Evolutionary conservation across 1,284 basidiomycete genomes (phyloP), one percentile per base, ranked within the genome.

Genomic region (Athelia psychrophila): DNA sequence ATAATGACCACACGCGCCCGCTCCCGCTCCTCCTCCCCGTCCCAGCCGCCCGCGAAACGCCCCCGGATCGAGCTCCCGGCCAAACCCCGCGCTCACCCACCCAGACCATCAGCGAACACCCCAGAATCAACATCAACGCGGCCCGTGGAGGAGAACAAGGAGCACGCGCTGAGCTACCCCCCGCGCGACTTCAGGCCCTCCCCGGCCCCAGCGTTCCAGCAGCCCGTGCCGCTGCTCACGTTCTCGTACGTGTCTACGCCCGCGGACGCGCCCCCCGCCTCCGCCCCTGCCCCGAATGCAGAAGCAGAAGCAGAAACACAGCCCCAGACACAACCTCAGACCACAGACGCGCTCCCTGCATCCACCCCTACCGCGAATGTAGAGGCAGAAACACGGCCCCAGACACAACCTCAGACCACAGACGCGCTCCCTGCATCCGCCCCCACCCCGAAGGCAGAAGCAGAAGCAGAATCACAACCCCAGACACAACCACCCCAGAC

Each of bases 171-270:
- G 10, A 5, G 10, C 22, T 46, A 46, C 44, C 20, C 44, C 22
- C 24, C 44, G 38, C n/a, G 18, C 22, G 16, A n/a, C 44, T 5
- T 6, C 22, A 18, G n/a, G 6, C 10, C 5, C 10, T 8, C 9
- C 22, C 44, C 65, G 48, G 66, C 73, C 44, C 72, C 78, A 2
- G 67, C 76, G 1, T 83, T 87, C 57, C 84, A 86, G 61, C 76
- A 79, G 54, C 85, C 85, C 8, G 75, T 71, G 2, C 81, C 77
- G 38, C 61, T 88, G n/a, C 71, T 80, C n/a, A 77, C 83, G 1
- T 88, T 87, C 65, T 86, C 85, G 24, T 86, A 86, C 59, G 76
- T 74, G 16, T 66, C 76, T 9, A 64, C 66, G 27, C 33, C 33
- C 4, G 38, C n/a, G 6, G 38, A 42, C 38, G 38, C 38, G 5